phyloP scores from a whole-genome alignment of 306 rosid species.

The Citrullus colocynthis region DNA sequence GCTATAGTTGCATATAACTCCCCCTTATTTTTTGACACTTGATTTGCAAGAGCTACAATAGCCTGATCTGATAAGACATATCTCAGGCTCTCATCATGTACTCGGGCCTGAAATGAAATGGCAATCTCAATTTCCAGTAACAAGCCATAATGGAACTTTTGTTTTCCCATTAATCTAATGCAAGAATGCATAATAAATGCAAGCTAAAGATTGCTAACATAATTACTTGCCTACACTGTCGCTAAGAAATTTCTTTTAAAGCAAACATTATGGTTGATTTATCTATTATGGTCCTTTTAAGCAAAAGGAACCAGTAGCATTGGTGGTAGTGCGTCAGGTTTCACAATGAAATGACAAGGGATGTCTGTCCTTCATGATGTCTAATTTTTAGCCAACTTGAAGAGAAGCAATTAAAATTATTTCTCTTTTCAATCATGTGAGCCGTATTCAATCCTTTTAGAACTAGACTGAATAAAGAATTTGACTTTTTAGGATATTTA shows the following conservation, averaged over 20 bases:
- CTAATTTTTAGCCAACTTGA: background rate
- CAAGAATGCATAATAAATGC: background rate
- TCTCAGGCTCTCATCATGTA: conserved; percentile 88
- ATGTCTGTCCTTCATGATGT: background rate
- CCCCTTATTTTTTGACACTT: conserved; percentile 22
- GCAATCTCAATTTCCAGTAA: conserved; percentile 13
- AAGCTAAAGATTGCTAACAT: background rate
- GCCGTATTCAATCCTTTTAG: background rate
- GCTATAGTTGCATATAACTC: conserved; percentile 38
- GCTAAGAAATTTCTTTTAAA: background rate
- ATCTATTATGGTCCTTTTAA: background rate
- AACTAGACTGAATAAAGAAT: background rate
- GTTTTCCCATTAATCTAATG: conserved; percentile 3
- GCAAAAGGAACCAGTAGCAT: background rate
- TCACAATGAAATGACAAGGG: background rate
- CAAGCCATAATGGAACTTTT: conserved; percentile 4
- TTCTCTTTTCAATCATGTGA: background rate
- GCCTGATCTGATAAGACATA: conserved; percentile 79
- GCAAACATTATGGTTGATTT: background rate
- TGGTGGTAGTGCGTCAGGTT: background rate
- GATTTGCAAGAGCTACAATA: conserved; percentile 58
- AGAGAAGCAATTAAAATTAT: background rate
- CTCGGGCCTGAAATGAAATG: conserved; percentile 66
- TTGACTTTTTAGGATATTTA: background rate
- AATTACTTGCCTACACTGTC: background rate